Percentiles rank a stretch among this genome's conserved stretches.
Conservation (phyloP, 176 grass and related monocot genomes). For the Carex cristatella region DNA sequence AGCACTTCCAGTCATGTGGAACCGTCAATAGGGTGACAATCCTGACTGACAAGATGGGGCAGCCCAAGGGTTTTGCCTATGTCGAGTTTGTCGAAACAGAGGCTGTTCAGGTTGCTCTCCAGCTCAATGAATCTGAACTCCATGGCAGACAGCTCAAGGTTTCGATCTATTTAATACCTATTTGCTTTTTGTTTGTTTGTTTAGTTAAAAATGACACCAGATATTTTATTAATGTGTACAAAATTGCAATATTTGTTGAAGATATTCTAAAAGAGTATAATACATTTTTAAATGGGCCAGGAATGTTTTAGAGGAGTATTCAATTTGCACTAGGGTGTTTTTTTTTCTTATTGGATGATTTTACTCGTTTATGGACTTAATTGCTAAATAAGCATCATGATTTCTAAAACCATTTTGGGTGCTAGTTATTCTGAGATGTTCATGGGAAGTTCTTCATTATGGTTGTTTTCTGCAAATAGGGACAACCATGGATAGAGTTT, state of each 20-base stretch:
- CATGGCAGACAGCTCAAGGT: conserved; percentile 39
- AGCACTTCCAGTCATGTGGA: conserved; percentile 35
- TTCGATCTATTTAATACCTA: not conserved
- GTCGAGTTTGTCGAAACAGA: conserved; percentile 34
- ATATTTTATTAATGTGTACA: not conserved
- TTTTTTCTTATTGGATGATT: not conserved
- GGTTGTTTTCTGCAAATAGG: not conserved
- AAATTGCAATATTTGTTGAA: not conserved
- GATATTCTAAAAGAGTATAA: not conserved
- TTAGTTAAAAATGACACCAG: not conserved
- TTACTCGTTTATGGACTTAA: not conserved
- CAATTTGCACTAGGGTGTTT: not conserved
- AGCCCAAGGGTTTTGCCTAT: conserved; percentile 37
- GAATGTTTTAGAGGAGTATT: not conserved
- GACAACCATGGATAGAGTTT: not conserved
- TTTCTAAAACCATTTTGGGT: not conserved
- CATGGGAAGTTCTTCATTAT: not conserved
- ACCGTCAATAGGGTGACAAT: conserved; percentile 34
- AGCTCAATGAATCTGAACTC: conserved; percentile 24
- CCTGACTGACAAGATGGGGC: conserved; percentile 31
- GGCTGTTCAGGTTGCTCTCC: conserved; percentile 26
- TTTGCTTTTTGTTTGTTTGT: not conserved
- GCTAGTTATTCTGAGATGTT: not conserved
- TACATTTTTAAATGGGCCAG: not conserved
- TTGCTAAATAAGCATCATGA: not conserved